Evolutionary conservation across 345 rosid species (phyloP), one percentile per base, ranked within the genome.

Genomic region (Gossypium raimondii): DNA sequence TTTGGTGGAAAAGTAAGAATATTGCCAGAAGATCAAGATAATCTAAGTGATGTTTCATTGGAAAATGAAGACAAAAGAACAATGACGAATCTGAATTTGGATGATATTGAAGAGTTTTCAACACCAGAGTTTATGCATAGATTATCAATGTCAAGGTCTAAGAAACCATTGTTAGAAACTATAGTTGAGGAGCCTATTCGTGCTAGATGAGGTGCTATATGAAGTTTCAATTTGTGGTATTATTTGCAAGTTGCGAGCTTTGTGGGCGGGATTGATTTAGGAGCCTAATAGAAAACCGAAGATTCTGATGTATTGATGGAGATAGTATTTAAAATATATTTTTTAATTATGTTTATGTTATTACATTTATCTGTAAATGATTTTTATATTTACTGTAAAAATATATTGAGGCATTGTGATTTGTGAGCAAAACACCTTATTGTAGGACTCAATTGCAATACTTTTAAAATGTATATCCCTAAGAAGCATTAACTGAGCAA

Each of bases 151-250:
- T 83, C 90, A 4, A 86, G 89, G 84, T 93, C 98, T 29, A 89
- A 79, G 92, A 93, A 88, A 72, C 97, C 98, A 11, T 73, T 79
- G 84, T 74, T 93, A 84, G 97, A 88, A 76, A 91, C 97, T 8
- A 93, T 91, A 27, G 80, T 47, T 18, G 98, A 93, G 80, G 89
- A 93, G 75, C 84, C 88, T 29, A 27, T 73, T 75, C 55, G 70
- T 70, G 75, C 73, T 6, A 73, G 62, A 58, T 82, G 74, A 76
- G 69, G 69, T 17, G 17, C 16, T 48, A 48, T 47, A 41, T 65
- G 52, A n/a, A 43, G 70, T 43, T 65, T 65, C 70, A 66, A 18
- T 20, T 44, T 66, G 70, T 43, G 17, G 0, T 44, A 66, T 18
- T 44, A 44, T 65, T 65, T 41, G 29, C 70, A 18, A 43, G 70